Conservation (phyloP, 2,329 filamentous ascomycete species). For the Hypocrella siamensis region DNA sequence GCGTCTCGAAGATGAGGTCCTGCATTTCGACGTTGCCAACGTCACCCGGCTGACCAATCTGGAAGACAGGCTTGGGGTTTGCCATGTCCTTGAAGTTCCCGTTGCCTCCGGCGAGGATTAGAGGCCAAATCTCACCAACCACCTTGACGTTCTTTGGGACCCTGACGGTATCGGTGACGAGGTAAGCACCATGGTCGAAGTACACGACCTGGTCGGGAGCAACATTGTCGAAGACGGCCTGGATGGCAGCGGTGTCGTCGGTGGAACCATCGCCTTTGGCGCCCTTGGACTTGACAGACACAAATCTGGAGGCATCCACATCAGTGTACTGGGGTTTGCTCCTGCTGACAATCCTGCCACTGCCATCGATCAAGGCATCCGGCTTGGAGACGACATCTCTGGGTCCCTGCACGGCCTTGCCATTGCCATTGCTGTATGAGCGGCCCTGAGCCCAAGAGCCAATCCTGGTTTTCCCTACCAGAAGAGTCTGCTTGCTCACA, state of each 20-base stretch:
- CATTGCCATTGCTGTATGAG: slow-evolving; percentile 38
- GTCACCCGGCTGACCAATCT: slow-evolving; percentile 65
- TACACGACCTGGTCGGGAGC: slow-evolving; percentile 51
- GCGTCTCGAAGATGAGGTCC: slow-evolving; percentile 73
- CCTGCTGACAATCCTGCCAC: slow-evolving; percentile 62
- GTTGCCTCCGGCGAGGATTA: slow-evolving; percentile 68
- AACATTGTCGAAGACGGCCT: slow-evolving; percentile 57
- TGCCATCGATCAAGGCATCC: slow-evolving; percentile 41
- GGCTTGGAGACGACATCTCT: slow-evolving; percentile 46
- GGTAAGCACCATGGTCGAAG: slow-evolving; percentile 61
- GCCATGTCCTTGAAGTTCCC: slow-evolving; percentile 55
- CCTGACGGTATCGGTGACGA: slow-evolving; percentile 53
- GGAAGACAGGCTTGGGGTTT: slow-evolving; percentile 72
- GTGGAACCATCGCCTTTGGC: slow-evolving; percentile 77
- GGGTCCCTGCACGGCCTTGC: slow-evolving; percentile 43
- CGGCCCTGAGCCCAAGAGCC: slow-evolving; percentile 67
- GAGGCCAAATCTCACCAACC: slow-evolving; percentile 79
- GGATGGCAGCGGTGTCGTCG: slow-evolving; percentile 77
- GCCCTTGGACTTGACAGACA: slow-evolving; percentile 69
- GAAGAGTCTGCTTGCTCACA: slow-evolving; percentile 40
- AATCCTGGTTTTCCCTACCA: slow-evolving; percentile 55
- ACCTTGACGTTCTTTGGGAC: slow-evolving; percentile 72
- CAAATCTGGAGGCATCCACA: slow-evolving; percentile 50
- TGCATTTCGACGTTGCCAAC: slow-evolving; percentile 72
- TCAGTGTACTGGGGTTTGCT: slow-evolving; percentile 79